Conservation (phyloP, 2,329 filamentous ascomycete genomes). For the Neospermospora avenae region DNA sequence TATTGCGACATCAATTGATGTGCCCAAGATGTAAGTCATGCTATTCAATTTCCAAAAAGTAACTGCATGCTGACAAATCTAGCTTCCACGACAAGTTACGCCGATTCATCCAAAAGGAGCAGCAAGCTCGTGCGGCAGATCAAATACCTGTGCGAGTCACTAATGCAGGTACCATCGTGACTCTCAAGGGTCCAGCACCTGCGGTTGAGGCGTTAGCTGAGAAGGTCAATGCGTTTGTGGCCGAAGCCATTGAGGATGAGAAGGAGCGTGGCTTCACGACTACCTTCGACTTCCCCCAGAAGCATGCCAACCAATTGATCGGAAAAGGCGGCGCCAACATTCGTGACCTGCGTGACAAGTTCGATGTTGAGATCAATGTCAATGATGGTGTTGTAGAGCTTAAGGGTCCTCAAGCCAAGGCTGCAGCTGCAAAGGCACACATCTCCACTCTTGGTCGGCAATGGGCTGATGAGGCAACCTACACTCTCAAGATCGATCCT, state of each 20-base stretch:
- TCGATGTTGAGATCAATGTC: conserved; percentile 77
- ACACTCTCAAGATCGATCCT: conserved; percentile 84
- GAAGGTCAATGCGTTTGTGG: conserved; percentile 76
- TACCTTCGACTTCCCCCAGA: conserved; percentile 90
- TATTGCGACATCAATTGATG: conserved; percentile 49
- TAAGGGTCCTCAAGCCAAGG: conserved; percentile 93
- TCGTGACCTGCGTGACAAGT: conserved; percentile 61
- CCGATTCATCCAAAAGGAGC: conserved; percentile 63
- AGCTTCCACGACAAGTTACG: conserved; percentile 61
- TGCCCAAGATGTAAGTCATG: conserved; percentile 50
- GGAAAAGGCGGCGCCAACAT: conserved; percentile 67
- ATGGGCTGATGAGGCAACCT: conserved; percentile 86
- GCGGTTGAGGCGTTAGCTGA: conserved; percentile 68
- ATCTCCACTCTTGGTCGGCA: conserved; percentile 77
- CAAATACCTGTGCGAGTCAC: conserved; percentile 60
- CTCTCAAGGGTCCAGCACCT: conserved; percentile 72
- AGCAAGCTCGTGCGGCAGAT: conserved; percentile 52
- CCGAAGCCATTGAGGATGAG: conserved; percentile 87
- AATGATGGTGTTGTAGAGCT: conserved; percentile 93
- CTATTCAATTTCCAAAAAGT: background rate
- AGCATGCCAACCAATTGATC: conserved; percentile 83
- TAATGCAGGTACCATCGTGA: conserved; percentile 58
- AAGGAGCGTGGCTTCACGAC: conserved; percentile 86
- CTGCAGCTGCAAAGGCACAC: conserved; percentile 78
- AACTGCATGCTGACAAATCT: conserved; percentile 34